Conservation (phyloP, 2,329 filamentous ascomycete species). For the Apiospora phragmitis region DNA sequence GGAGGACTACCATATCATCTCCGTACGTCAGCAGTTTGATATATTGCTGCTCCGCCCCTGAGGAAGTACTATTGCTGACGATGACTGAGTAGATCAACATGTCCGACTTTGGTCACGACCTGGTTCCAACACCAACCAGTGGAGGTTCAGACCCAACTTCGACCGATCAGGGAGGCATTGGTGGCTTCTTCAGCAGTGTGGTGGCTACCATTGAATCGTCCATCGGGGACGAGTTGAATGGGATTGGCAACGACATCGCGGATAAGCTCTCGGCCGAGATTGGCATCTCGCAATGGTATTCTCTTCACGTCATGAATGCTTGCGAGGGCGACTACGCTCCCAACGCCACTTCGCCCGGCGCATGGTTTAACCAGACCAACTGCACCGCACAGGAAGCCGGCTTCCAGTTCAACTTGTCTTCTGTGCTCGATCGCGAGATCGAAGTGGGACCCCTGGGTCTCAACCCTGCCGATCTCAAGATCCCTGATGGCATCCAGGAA, state of each 20-base stretch:
- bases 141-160: constrained; percentile 24
- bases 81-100: constrained; percentile 37
- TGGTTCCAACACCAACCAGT: constrained; percentile 30
- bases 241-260: constrained; percentile 40
- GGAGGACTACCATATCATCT: constrained; percentile 40
- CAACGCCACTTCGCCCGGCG: constrained; percentile 38
- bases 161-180: constrained; percentile 23
- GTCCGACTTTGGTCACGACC: constrained; percentile 39
- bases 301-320: constrained; percentile 47
- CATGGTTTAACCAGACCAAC: constrained; percentile 44
- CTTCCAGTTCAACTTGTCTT: constrained; percentile 46
- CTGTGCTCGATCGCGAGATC: constrained; percentile 47
- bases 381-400: constrained; percentile 42
- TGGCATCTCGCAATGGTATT: constrained; percentile 53
- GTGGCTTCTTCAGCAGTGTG: constrained; percentile 22
- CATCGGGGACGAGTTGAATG: constrained; percentile 39
- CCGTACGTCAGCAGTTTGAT: constrained; percentile 27
- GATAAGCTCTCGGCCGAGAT: constrained; percentile 43
- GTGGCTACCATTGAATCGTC: constrained; percentile 32
- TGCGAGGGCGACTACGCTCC: constrained; percentile 49
- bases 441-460: constrained; percentile 44
- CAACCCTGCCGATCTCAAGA: constrained; percentile 45
- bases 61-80: neutral
- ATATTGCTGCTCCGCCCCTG: neutral
- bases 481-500: constrained; percentile 44